phyloP scores from a whole-genome alignment of 257 asterid species.

The Lycium barbarum region DNA sequence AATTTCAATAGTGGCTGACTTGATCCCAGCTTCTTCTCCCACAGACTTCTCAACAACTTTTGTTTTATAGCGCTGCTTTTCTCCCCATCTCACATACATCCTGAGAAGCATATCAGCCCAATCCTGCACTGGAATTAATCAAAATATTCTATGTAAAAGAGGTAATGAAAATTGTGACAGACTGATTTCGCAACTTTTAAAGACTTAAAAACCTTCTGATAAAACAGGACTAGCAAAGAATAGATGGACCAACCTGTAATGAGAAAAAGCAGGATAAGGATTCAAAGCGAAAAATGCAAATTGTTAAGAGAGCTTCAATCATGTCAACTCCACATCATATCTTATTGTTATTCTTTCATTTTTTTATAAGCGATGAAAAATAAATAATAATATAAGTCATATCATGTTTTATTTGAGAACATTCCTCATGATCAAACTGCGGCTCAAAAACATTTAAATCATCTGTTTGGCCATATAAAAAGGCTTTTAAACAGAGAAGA shows the following conservation, averaged over 20 bases:
- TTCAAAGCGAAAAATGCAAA: conserved; percentile 1
- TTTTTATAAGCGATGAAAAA: neutral
- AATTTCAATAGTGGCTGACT: conserved; percentile 86
- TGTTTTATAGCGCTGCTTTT: conserved; percentile 82
- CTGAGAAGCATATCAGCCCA: conserved; percentile 99
- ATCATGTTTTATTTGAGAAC: conserved; percentile 18
- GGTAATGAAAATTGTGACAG: neutral
- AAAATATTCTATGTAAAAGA: conserved; percentile 46
- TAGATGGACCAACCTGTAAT: conserved; percentile 15
- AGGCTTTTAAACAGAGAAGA: neutral
- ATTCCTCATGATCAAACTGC: neutral
- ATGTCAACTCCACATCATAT: conserved; percentile 17
- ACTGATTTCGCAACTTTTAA: conserved; percentile 11
- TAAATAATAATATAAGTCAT: neutral
- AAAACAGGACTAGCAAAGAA: neutral
- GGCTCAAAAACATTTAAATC: neutral
- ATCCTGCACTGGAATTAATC: conserved; percentile 95
- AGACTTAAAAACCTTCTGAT: neutral
- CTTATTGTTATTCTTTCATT: neutral
- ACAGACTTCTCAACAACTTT: conserved; percentile 88
- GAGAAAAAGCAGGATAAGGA: neutral
- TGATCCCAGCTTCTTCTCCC: conserved; percentile 99
- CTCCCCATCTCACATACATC: conserved; percentile 97
- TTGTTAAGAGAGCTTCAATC: neutral
- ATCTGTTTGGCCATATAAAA: neutral